These are phyloP conservation scores for Phytopythium aichiense DNA, from an alignment of 352 stramenopile genomes.

Conservation along the genomic window DNA sequence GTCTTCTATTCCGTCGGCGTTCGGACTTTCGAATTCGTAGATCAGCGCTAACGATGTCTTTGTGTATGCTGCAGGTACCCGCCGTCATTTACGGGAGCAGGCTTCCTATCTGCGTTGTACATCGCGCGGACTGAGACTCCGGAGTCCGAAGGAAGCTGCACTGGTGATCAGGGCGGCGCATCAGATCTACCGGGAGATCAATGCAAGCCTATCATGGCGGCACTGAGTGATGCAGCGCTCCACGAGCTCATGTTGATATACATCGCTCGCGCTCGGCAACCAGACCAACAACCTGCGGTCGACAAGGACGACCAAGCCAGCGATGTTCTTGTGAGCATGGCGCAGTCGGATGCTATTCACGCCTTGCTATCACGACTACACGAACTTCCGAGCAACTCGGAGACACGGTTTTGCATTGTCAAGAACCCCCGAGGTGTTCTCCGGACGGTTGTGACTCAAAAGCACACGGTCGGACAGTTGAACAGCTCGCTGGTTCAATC, in stretches of 20 bases:
- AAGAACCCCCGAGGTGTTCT: conserved; percentile 21
- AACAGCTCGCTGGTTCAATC: conserved; percentile 3
- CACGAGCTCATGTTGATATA: conserved; percentile 38
- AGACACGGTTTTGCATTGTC: conserved; percentile 19
- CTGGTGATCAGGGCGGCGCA: neutral
- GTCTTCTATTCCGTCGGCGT: neutral
- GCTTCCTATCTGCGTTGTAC: neutral
- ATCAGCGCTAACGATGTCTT: neutral
- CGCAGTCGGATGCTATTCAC: conserved; percentile 26
- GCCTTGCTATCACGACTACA: conserved; percentile 12
- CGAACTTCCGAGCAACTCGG: neutral
- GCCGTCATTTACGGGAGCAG: neutral
- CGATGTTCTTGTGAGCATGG: conserved; percentile 20
- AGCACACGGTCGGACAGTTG: neutral
- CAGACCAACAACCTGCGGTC: neutral
- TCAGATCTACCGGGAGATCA: neutral
- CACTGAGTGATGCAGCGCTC: conserved; percentile 18
- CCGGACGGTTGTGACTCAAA: conserved; percentile 3
- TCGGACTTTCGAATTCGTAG: neutral
- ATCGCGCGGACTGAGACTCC: neutral
- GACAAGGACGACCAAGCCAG: neutral
- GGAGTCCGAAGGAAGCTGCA: neutral
- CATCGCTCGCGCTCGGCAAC: conserved; percentile 17
- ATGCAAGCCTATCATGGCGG: conserved; percentile 1
- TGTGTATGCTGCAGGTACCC: conserved; percentile 21